Percentiles rank a stretch among this genome's conserved stretches.
Evolutionary conservation across 768 basidiomycete species (phyloP).

Genomic region (Neoboletus subvelutipes): DNA sequence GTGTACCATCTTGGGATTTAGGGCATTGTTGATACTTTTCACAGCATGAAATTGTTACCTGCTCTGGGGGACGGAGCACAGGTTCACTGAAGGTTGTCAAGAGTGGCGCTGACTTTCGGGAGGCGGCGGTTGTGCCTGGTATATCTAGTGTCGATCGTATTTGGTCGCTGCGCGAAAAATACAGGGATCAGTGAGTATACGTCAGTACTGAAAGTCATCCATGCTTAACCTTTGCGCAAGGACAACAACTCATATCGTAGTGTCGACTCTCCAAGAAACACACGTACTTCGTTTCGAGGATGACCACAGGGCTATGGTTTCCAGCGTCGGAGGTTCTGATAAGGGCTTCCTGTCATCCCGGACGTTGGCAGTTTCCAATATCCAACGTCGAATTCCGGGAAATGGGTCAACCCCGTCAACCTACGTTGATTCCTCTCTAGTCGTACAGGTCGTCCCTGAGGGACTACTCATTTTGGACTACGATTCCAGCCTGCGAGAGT

Average conservation of each 20-base stretch:
- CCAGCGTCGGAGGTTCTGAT: conserved; percentile 36
- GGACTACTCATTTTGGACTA: conserved; percentile 57
- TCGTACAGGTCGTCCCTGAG: conserved; percentile 71
- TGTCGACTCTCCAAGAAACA: conserved; percentile 58
- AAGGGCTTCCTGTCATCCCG: conserved; percentile 51
- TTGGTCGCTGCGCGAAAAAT: conserved; percentile 57
- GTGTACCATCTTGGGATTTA: conserved; percentile 12
- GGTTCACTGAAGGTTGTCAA: conserved; percentile 78
- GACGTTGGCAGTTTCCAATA: conserved; percentile 65
- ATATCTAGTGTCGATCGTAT: conserved; percentile 55
- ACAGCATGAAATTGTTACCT: conserved; percentile 80
- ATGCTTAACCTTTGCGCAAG: conserved; percentile 33
- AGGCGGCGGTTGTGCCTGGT: conserved; percentile 57
- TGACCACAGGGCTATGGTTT: conserved; percentile 14
- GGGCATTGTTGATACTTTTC: neutral
- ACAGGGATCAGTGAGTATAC: conserved; percentile 48
- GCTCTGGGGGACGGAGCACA: conserved; percentile 76
- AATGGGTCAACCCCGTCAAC: conserved; percentile 16
- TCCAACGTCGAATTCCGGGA: conserved; percentile 36
- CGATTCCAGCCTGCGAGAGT: conserved; percentile 44
- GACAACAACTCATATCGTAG: conserved; percentile 53
- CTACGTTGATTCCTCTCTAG: conserved; percentile 49
- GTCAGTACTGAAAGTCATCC: neutral
- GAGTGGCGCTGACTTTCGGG: conserved; percentile 79
- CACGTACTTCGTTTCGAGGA: conserved; percentile 52